Percentiles rank a stretch among this genome's conserved stretches.
These are phyloP conservation scores for Galeopsis tetrahit DNA, from an alignment of 257 asterid species.

Conservation along the genomic window DNA sequence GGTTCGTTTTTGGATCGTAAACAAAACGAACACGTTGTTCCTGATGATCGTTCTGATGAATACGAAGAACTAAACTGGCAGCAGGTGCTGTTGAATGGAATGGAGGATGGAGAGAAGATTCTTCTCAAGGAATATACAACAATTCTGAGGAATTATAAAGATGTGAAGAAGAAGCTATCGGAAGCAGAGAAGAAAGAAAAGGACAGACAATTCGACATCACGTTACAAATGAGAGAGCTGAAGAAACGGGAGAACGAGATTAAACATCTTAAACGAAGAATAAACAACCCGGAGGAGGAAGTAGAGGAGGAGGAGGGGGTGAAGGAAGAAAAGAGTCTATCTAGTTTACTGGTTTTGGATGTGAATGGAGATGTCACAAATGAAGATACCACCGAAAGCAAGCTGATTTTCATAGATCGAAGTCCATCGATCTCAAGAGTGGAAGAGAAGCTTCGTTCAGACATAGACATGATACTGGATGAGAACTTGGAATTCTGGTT, in stretches of 20 bases:
- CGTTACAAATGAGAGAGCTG: slow-evolving; percentile 44
- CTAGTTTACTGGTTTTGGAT: slow-evolving; percentile 18
- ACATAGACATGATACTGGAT: slow-evolving; percentile 55
- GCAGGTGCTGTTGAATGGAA: slow-evolving; percentile 53
- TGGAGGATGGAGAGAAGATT: slow-evolving; percentile 60
- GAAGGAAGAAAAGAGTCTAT: not conserved
- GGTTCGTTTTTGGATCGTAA: slow-evolving; percentile 25
- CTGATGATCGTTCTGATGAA: slow-evolving; percentile 15
- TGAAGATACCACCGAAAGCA: slow-evolving; percentile 37
- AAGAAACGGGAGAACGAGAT: slow-evolving; percentile 47
- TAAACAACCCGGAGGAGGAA: slow-evolving; percentile 4
- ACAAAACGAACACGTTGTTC: slow-evolving; percentile 17
- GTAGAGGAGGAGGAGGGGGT: slow-evolving; percentile 21
- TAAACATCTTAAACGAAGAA: slow-evolving; percentile 31
- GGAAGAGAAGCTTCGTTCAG: slow-evolving; percentile 56
- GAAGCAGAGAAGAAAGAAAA: slow-evolving; percentile 48
- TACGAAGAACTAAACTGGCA: slow-evolving; percentile 57
- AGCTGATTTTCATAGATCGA: slow-evolving; percentile 33
- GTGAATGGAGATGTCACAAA: not conserved
- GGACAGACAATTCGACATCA: slow-evolving; percentile 46
- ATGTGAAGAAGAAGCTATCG: slow-evolving; percentile 45
- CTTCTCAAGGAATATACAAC: slow-evolving; percentile 55
- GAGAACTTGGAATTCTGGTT: slow-evolving; percentile 69
- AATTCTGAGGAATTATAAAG: slow-evolving; percentile 53
- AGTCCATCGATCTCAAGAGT: slow-evolving; percentile 36